Evolutionary conservation across 257 asterid genomes (phyloP), one percentile per base, ranked within the genome.

Genomic region (Solanum rostratum): DNA sequence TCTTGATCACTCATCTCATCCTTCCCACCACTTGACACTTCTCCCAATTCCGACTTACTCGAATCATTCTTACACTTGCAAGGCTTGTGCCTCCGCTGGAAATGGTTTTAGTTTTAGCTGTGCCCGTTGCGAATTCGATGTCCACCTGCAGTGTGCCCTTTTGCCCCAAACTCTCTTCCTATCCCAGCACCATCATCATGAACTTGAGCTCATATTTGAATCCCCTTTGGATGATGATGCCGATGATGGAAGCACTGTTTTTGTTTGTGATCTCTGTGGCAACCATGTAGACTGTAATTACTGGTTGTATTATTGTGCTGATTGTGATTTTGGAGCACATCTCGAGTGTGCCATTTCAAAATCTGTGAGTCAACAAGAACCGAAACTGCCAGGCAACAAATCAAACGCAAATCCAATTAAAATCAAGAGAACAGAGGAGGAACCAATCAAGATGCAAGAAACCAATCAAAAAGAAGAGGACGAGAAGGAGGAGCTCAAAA

Each of bases 1-100:
- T 33, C 29, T 90, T 54, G 89, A 88, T 62, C 97, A 92, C 88
- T 87, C 37, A 29, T 90, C 91, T 68, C 97, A 93, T 88, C 82
- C 91, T 10, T 41, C 63, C 19, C 97, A 93, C 87, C 89, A 91
- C 2, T 24, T 92, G 2, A 1, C 70, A 33, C 97, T 93, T 83
- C 78, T 74, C 82, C 83, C 86, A 15, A 41, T 76, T 22, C 93
- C 95, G 52, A 89, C 95, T 0, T 90, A 90, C 85, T 37, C 88
- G 55, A 87, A 84, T 78, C 49, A 82, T 7, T 91, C 91, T 82
- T 93, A 85, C 88, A 86, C 85, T 9, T 93, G 95, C 88, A 88
- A 90, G 24, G 97, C 94, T 2, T 92, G 95, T 45, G 86, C 90
- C 15, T 37, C 69, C 0, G 59, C 86, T 2, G 95, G 95, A 5